phyloP scores from a whole-genome alignment of 2,329 filamentous ascomycete genomes.

The Cadophora gregata region DNA sequence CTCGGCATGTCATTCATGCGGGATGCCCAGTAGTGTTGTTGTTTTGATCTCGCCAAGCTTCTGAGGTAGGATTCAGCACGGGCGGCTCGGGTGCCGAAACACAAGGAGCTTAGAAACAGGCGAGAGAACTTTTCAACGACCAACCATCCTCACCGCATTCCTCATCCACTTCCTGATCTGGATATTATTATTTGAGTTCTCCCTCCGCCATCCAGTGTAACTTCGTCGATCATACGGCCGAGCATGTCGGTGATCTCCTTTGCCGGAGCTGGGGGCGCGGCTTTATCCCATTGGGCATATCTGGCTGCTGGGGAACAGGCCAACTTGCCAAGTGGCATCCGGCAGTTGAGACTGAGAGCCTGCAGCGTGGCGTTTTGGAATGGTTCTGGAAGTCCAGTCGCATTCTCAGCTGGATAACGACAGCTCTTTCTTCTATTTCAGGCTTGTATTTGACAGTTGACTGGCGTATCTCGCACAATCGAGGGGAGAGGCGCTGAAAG shows the following conservation, averaged over 20 bases:
- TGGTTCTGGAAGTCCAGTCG: background rate
- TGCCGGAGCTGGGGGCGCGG: constrained; percentile 6
- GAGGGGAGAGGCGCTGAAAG: background rate
- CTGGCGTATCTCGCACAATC: no score
- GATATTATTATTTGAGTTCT: background rate
- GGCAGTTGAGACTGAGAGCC: constrained; percentile 2
- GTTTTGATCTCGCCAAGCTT: constrained; percentile 6
- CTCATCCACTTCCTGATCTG: background rate
- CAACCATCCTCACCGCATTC: background rate
- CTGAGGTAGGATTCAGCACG: constrained; percentile 5
- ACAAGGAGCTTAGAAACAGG: constrained; percentile 1
- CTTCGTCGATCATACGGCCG: background rate
- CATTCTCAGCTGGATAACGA: background rate
- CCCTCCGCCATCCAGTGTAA: background rate
- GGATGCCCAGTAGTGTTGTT: background rate
- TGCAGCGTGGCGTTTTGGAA: constrained; percentile 1
- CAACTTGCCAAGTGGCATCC: background rate
- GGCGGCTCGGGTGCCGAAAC: constrained; percentile 1
- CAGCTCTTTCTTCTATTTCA: background rate
- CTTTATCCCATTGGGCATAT: background rate
- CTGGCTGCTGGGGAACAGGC: background rate
- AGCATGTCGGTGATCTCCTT: constrained; percentile 1
- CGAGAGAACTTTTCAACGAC: constrained; percentile 6
- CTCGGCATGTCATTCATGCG: background rate
- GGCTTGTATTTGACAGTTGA: background rate